Conservation (phyloP, 305 asterid species). For the Nicotiana rustica region DNA sequence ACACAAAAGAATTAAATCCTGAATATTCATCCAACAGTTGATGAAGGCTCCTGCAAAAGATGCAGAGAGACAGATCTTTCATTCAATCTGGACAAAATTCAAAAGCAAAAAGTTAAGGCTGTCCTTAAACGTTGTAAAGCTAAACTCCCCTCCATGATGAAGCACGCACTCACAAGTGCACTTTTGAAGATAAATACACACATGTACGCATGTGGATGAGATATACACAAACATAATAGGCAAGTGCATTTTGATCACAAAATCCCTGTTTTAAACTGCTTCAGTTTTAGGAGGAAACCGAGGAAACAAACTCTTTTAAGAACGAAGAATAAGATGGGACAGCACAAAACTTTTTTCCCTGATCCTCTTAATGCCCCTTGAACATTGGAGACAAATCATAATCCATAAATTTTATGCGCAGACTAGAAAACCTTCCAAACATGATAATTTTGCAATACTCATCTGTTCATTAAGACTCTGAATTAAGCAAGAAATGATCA, state of each 20-base stretch:
- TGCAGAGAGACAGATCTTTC: constrained; percentile 19
- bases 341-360: neutral
- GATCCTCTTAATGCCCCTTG: neutral
- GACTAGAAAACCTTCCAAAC: neutral
- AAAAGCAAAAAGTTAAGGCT: neutral
- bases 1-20: constrained; percentile 34
- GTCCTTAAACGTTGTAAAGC: constrained; percentile 10
- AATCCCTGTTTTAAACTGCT: constrained; percentile 1
- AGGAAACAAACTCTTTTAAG: neutral
- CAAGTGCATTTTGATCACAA: neutral
- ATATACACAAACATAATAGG: constrained; percentile 30
- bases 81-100: neutral
- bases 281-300: neutral
- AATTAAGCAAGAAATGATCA: constrained; percentile 4
- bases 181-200: neutral
- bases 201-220: constrained; percentile 16
- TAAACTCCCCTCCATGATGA: neutral
- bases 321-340: neutral
- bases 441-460: neutral
- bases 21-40: constrained; percentile 26
- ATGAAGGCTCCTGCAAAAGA: constrained; percentile 8
- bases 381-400: neutral
- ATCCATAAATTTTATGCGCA: neutral
- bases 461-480: neutral
- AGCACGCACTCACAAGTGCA: neutral